Evolutionary conservation across 2,329 filamentous ascomycete species (phyloP), one percentile per base, ranked within the genome.

Genomic region (Tolypocladium tropicale): DNA sequence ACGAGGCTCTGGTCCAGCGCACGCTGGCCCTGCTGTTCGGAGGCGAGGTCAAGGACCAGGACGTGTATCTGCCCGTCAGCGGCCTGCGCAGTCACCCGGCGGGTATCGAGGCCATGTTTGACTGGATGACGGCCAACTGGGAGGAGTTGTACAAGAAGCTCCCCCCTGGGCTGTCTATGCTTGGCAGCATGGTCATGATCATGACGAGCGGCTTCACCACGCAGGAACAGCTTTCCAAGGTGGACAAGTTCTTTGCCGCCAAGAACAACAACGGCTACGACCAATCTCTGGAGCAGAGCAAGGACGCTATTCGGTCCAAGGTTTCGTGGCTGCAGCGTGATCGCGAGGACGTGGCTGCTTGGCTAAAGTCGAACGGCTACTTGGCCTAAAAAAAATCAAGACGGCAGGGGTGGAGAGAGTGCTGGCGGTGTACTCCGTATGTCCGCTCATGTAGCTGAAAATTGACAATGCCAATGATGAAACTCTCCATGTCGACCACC

Each of bases 31-130:
- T 96, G 60, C 80, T 91, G 34, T 79, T 92, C 56, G 84, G 84
- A 69, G 83, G 86, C 59, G 87, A 95, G 62, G 88, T 96, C 72
- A 95, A 95, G 78, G 90, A 89, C 61, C 93, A 96, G 72, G 93
- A 97, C 70, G 85, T 96, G 61, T 96, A 96, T 75, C 84, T 96
- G 68, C 92, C 93, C 1, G 82, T 94, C 41, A 82, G 84, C 36
- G 89, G 89, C 9, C 81, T 97, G 32, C 84, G 92, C 57, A 82
- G 82, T 54, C 90, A 95, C 68, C 76, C 84, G 9, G 83, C 85
- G 48, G 93, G 93, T 62, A 88, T 95, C 56, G 77, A 88, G 56
- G 88, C 88, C 9, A 80, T 96, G 56, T 96, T 88, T 80, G 72
- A 70, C 21, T 97, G 90, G 89, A 79, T 95, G 77, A 88, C 85